Conservation (phyloP, 129 eudicot species). For the Tanacetum coccineum region DNA sequence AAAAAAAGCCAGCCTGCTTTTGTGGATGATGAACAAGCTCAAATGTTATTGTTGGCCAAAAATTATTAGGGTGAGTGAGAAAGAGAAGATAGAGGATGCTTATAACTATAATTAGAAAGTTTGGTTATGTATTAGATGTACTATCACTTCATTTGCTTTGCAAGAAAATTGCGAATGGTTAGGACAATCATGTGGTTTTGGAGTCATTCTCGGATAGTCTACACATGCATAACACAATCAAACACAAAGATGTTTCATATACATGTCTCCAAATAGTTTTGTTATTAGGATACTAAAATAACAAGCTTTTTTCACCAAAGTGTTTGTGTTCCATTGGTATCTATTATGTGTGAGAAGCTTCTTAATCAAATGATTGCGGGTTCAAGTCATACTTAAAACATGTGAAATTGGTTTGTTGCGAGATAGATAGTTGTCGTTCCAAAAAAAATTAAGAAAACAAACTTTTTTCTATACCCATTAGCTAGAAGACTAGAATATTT, state of each 20-base stretch:
- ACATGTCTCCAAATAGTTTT: background rate
- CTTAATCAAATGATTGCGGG: too few species aligned
- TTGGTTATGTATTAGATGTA: slow-evolving; percentile 13
- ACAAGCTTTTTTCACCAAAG: too few species aligned
- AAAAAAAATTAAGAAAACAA: too few species aligned
- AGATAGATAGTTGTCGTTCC: too few species aligned
- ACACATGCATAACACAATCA: background rate
- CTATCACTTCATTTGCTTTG: slow-evolving; percentile 1
- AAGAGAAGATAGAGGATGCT: slow-evolving; percentile 9
- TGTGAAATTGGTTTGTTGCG: too few species aligned
- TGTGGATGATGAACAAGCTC: slow-evolving; percentile 23
- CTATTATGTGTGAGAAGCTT: too few species aligned
- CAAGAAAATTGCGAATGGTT: slow-evolving; percentile 11
- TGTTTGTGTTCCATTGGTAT: too few species aligned
- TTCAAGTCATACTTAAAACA: too few species aligned
- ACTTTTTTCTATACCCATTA: background rate
- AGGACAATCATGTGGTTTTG: slow-evolving; percentile 19
- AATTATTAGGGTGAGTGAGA: slow-evolving; percentile 26
- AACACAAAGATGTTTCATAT: background rate
- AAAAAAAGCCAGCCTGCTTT: slow-evolving; percentile 13
- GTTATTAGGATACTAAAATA: background rate
- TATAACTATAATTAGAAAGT: slow-evolving; percentile 34
- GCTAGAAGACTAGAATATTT: too few species aligned
- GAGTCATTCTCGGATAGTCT: slow-evolving; percentile 22
- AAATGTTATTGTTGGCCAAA: slow-evolving; percentile 12